phyloP scores from a whole-genome alignment of 306 rosid species.

The Inga leiocalycina region DNA sequence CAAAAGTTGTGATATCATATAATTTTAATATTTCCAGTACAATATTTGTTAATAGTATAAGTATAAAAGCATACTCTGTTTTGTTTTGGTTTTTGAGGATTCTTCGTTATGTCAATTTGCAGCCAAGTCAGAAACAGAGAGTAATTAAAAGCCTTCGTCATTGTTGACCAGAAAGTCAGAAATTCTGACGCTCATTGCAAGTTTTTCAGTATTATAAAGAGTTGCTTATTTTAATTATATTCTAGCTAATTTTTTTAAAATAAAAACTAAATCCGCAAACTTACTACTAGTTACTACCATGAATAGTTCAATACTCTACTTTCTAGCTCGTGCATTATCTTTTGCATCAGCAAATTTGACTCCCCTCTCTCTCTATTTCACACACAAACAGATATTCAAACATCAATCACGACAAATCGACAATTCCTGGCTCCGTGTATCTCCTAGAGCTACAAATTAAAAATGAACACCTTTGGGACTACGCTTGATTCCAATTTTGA shows the following conservation, averaged over 20 bases:
- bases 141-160: not conserved
- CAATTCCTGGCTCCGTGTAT: no score
- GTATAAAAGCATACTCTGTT: not conserved
- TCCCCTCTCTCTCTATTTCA: not conserved
- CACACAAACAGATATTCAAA: no score
- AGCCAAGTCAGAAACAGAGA: not conserved
- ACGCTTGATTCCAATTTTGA: not conserved
- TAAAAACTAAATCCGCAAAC: no score
- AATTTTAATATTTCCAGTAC: not conserved
- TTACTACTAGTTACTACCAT: no score
- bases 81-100: not conserved
- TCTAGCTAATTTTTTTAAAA: no score
- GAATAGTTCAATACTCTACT: no score
- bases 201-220: not conserved
- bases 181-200: not conserved
- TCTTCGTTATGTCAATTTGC: not conserved
- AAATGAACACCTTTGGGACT: not conserved
- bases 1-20: not conserved
- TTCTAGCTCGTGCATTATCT: not conserved
- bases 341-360: not conserved
- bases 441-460: no score
- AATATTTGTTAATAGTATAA: not conserved
- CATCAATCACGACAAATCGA: no score
- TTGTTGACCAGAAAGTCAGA: not conserved
- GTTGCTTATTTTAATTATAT: no score